A percentile compares a stretch with the other conserved stretches of the same genome.
These are phyloP conservation scores for Allantophomopsis cytisporea DNA, from an alignment of 2,329 filamentous ascomycete species.

Conservation along the genomic window DNA sequence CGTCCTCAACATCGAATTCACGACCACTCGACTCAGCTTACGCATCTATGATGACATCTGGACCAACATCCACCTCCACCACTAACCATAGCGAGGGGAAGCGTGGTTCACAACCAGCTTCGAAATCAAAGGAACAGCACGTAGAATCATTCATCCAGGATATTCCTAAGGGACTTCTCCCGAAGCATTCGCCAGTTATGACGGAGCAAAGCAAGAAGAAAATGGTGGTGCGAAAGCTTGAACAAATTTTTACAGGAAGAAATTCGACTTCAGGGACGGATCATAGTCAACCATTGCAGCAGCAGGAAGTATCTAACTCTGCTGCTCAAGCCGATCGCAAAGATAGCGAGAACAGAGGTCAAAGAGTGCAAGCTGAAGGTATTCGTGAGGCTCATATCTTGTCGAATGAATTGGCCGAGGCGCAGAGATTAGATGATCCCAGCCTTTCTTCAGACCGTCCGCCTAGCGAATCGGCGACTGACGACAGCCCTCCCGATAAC, in stretches of 20 bases:
- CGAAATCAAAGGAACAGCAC: constrained; percentile 32
- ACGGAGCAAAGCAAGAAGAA: constrained; percentile 66
- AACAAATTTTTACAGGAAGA: constrained; percentile 73
- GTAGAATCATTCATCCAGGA: constrained; percentile 60
- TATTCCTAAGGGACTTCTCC: constrained; percentile 56
- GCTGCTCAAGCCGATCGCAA: constrained; percentile 25
- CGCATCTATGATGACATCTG: constrained; percentile 47
- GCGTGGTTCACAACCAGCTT: background rate
- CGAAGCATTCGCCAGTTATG: constrained; percentile 41
- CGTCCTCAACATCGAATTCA: constrained; percentile 16
- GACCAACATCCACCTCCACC: constrained; percentile 19
- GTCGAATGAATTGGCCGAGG: constrained; percentile 4
- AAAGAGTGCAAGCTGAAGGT: constrained; percentile 15
- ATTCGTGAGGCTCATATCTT: constrained; percentile 25
- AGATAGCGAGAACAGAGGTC: constrained; percentile 9
- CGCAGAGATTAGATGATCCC: constrained; percentile 1
- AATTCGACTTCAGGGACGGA: constrained; percentile 20
- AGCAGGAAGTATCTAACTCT: constrained; percentile 38
- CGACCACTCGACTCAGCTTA: constrained; percentile 38
- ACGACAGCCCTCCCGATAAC: constrained; percentile 5
- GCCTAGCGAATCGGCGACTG: constrained; percentile 3
- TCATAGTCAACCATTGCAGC: constrained; percentile 13
- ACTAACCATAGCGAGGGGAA: constrained; percentile 1
- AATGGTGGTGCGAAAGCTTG: constrained; percentile 60
- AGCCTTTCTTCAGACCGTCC: constrained; percentile 4